These are phyloP conservation scores for Boletus albobrunnescens DNA, from an alignment of 1,284 basidiomycete genomes.

Conservation along the genomic window DNA sequence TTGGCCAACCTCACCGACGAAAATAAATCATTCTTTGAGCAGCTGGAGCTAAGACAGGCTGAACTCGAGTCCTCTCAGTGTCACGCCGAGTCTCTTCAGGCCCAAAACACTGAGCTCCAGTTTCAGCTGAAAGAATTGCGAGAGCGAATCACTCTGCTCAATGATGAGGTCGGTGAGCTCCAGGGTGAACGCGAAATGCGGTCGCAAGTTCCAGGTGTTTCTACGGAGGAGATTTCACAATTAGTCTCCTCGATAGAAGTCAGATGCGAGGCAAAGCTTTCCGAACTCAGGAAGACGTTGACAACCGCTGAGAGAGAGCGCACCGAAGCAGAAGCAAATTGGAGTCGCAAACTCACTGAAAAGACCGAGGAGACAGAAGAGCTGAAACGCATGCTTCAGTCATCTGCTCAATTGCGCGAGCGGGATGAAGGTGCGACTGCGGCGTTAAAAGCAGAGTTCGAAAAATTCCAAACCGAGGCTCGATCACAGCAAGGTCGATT, in stretches of 20 bases:
- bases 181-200: slow-evolving; percentile 54
- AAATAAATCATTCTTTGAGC: slow-evolving; percentile 78
- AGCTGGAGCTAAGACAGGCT: slow-evolving; percentile 80
- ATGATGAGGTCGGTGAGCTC: slow-evolving; percentile 68
- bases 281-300: slow-evolving; percentile 62
- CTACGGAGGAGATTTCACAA: slow-evolving; percentile 68
- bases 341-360: slow-evolving; percentile 75
- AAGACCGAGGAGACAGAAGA: slow-evolving; percentile 76
- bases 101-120: slow-evolving; percentile 77
- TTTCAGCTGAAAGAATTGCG: slow-evolving; percentile 79
- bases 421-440: slow-evolving; percentile 56
- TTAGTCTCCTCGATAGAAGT: slow-evolving; percentile 75
- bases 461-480: slow-evolving; percentile 48
- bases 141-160: slow-evolving; percentile 66
- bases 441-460: slow-evolving; percentile 53
- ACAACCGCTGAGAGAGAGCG: slow-evolving; percentile 65
- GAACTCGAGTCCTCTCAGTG: slow-evolving; percentile 80
- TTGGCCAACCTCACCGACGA: slow-evolving; percentile 65
- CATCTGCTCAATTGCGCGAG: slow-evolving; percentile 52
- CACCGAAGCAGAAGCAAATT: slow-evolving; percentile 77
- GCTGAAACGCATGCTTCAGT: slow-evolving; percentile 57
- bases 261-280: slow-evolving; percentile 71
- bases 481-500: slow-evolving; percentile 45
- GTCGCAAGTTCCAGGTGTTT: slow-evolving; percentile 43
- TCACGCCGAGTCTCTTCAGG: slow-evolving; percentile 68